Percentiles rank a stretch among this genome's conserved stretches.
Evolutionary conservation across 345 rosid species (phyloP).

Genomic region (Odontarrhena argentea): DNA sequence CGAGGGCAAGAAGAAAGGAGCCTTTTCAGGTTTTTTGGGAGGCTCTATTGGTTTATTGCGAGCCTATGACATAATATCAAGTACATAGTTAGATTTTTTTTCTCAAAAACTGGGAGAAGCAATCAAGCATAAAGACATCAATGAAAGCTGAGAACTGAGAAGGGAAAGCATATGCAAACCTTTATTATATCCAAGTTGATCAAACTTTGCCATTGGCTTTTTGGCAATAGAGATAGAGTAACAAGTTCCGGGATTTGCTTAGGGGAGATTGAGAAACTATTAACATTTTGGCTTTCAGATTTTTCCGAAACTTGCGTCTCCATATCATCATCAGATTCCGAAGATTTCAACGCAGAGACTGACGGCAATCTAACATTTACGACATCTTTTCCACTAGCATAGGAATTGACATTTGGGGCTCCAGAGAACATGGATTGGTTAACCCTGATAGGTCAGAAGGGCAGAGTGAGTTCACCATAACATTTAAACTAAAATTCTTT

Average conservation of each 20-base stretch:
- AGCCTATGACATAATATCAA: slow-evolving; percentile 46
- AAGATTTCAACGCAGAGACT: slow-evolving; percentile 59
- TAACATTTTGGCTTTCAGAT: slow-evolving; percentile 37
- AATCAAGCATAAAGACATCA: neutral
- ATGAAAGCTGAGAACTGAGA: neutral
- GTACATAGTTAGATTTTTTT: neutral
- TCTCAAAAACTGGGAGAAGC: neutral
- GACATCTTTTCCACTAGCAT: slow-evolving; percentile 80
- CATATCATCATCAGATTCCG: slow-evolving; percentile 51
- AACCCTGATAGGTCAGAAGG: slow-evolving; percentile 53
- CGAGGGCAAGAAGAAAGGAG: slow-evolving; percentile 93
- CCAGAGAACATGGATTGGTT: slow-evolving; percentile 84
- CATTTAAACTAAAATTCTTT: neutral
- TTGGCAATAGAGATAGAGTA: slow-evolving; percentile 86
- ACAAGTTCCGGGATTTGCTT: slow-evolving; percentile 88
- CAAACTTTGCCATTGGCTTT: slow-evolving; percentile 96
- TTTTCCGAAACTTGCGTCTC: slow-evolving; percentile 42
- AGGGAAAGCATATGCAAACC: slow-evolving; percentile 46
- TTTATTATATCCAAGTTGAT: slow-evolving; percentile 92
- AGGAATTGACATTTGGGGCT: slow-evolving; percentile 58
- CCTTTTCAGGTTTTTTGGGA: slow-evolving; percentile 84
- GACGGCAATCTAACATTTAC: slow-evolving; percentile 79
- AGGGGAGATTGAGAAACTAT: slow-evolving; percentile 41
- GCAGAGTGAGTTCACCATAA: slow-evolving; percentile 4
- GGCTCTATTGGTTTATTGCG: slow-evolving; percentile 95